These are phyloP conservation scores for Neophaeococcomyces mojaviensis DNA, from an alignment of 2,329 filamentous ascomycete species.

Conservation along the genomic window DNA sequence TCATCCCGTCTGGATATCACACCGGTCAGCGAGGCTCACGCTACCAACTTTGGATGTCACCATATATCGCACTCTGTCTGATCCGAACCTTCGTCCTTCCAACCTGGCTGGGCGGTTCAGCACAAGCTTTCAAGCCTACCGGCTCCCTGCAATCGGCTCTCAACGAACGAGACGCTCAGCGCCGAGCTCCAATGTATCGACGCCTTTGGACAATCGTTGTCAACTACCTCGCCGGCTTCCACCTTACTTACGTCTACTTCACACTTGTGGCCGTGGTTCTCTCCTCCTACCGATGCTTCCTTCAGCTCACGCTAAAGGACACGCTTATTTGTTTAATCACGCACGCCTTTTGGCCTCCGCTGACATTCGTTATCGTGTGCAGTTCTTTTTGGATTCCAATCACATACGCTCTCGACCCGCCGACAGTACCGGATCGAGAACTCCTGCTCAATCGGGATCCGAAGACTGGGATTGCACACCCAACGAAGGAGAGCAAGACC, in stretches of 20 bases:
- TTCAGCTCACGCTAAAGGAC: slow-evolving; percentile 32
- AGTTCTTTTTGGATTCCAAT: slow-evolving; percentile 53
- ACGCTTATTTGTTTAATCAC: slow-evolving; percentile 49
- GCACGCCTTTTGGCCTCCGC: slow-evolving; percentile 55
- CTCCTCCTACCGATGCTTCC: slow-evolving; percentile 46
- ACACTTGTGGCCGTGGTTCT: slow-evolving; percentile 45
- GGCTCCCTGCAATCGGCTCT: slow-evolving; percentile 50
- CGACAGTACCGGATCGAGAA: slow-evolving; percentile 50
- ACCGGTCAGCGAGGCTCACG: slow-evolving; percentile 50
- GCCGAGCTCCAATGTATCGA: slow-evolving; percentile 38
- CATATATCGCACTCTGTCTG: slow-evolving; percentile 53
- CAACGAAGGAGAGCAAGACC: slow-evolving; percentile 44
- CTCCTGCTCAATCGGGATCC: slow-evolving; percentile 49
- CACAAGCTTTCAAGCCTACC: slow-evolving; percentile 54
- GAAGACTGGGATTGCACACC: slow-evolving; percentile 42
- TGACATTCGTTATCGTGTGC: slow-evolving; percentile 51
- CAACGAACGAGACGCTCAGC: slow-evolving; percentile 48
- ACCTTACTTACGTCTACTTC: slow-evolving; percentile 48
- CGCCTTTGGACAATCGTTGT: slow-evolving; percentile 49
- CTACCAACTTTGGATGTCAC: slow-evolving; percentile 56
- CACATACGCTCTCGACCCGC: slow-evolving; percentile 54
- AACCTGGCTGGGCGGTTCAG: slow-evolving; percentile 52
- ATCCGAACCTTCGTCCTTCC: slow-evolving; percentile 53
- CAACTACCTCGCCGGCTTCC: slow-evolving; percentile 51
- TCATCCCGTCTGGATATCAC: slow-evolving; percentile 52